These are phyloP conservation scores for Sarocladiaceae sp. DNA, from an alignment of 2,329 filamentous ascomycete species.

Conservation along the genomic window DNA sequence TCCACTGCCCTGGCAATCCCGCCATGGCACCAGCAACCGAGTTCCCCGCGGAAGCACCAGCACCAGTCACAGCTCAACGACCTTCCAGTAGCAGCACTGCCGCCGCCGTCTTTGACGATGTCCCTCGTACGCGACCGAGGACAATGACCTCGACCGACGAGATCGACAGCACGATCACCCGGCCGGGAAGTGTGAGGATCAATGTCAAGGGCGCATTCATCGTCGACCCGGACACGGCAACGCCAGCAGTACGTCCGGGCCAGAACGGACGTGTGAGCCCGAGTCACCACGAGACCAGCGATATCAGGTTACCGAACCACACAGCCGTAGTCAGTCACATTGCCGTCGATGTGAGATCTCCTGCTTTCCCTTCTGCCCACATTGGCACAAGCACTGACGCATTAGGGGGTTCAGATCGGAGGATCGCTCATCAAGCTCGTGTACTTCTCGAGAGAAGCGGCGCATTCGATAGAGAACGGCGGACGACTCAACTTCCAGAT, in stretches of 20 bases:
- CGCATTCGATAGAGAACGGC: slow-evolving; percentile 70
- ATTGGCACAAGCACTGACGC: slow-evolving; percentile 9
- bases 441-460: slow-evolving; percentile 87
- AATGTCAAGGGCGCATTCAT: slow-evolving; percentile 97
- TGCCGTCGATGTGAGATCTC: slow-evolving; percentile 74
- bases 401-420: slow-evolving; percentile 65
- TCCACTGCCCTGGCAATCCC: too few species aligned
- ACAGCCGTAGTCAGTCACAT: slow-evolving; percentile 94
- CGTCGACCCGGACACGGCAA: slow-evolving; percentile 69
- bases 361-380: slow-evolving; percentile 10
- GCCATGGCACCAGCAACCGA: too few species aligned
- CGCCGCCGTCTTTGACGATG: not conserved
- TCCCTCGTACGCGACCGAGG: slow-evolving; percentile 15
- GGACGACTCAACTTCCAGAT: slow-evolving; percentile 91
- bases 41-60: not conserved
- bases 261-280: slow-evolving; percentile 40
- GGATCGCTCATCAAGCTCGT: slow-evolving; percentile 94
- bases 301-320: slow-evolving; percentile 94
- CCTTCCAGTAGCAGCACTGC: not conserved
- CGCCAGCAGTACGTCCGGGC: slow-evolving; percentile 31
- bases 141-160: slow-evolving; percentile 46
- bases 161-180: slow-evolving; percentile 54
- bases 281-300: slow-evolving; percentile 66
- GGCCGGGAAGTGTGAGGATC: slow-evolving; percentile 74
- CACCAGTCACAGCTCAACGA: not conserved